Evolutionary conservation across 1,284 basidiomycete species (phyloP).

Genomic region (Laetiporus sulphureus): DNA sequence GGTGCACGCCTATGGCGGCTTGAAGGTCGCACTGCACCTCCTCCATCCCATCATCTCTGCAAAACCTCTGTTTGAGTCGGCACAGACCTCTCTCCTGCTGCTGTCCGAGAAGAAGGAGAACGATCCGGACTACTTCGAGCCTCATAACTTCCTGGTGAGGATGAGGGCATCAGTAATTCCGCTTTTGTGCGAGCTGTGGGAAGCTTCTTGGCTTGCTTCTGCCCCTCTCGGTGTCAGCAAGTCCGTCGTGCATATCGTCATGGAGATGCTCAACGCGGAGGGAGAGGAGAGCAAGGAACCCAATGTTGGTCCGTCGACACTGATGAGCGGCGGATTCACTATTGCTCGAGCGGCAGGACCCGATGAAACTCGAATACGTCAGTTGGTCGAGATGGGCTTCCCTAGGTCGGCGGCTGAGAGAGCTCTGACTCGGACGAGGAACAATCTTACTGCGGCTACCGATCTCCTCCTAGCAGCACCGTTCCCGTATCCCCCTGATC

Average conservation of each 20-base stretch:
- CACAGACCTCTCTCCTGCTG: constrained; percentile 70
- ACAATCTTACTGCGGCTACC: constrained; percentile 87
- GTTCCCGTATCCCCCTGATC: constrained; percentile 68
- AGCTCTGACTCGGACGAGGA: constrained; percentile 79
- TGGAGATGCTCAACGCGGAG: constrained; percentile 81
- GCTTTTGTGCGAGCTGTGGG: constrained; percentile 70
- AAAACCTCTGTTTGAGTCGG: constrained; percentile 79
- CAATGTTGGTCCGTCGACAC: constrained; percentile 14
- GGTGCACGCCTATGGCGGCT: constrained; percentile 70
- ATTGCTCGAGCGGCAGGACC: constrained; percentile 46
- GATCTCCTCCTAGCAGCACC: constrained; percentile 85
- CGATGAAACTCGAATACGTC: constrained; percentile 72
- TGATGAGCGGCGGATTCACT: constrained; percentile 15
- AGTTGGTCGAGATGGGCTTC: constrained; percentile 97
- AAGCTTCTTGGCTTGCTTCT: constrained; percentile 75
- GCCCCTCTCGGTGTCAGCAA: constrained; percentile 71
- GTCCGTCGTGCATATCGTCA: constrained; percentile 69
- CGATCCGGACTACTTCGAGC: constrained; percentile 75
- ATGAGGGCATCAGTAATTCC: constrained; percentile 73
- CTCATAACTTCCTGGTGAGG: constrained; percentile 80
- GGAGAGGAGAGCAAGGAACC: constrained; percentile 60
- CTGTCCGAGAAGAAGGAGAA: constrained; percentile 76
- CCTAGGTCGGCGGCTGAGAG: constrained; percentile 78
- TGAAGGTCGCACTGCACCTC: constrained; percentile 79
- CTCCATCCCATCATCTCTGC: constrained; percentile 74